Evolutionary conservation across 164 flowering plant genomes (phyloP), one percentile per base, ranked within the genome.

Genomic region (Kingdonia uniflora): DNA sequence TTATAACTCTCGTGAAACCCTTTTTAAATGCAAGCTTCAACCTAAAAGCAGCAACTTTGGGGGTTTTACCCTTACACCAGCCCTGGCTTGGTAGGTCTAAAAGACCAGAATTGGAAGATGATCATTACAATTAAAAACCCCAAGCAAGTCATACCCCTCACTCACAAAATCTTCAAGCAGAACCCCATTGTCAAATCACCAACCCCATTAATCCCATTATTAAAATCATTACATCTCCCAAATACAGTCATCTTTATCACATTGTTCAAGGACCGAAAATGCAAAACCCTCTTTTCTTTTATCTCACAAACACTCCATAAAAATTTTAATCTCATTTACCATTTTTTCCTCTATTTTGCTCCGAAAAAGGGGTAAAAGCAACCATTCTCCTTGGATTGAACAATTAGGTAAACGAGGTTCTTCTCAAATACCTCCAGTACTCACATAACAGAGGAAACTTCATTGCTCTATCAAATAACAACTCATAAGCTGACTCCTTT

Each of bases 401-500:
- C 58, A 81, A 51, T 53, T 74, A 69, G 48, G 74, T 69, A 0
- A 77, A 61, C 0, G 87, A 71, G 52, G 76, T 71, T 23, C 84
- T 65, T 57, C 87, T 63, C 39, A 81, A 53, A 19, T 55, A 65
- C 45, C 87, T 68, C 87, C 87, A 81, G 56, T 81, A 81, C 15
- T 69, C 75, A 0, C 87, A 83, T 35, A 35, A 71, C 1, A 80
- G 87, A 51, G 83, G 78, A 26, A 81, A 81, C 0, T 83, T 81
- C 68, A 81, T 81, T 43, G 87, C 87, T 15, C 80, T 54, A 46
- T 76, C 74, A 49, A 78, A 80, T 20, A 80, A 60, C 5, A 80
- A 72, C 60, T 73, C 78, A 39, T 78, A 72, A 7, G 87, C 83
- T 1, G 83, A 78, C 25, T 80, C 83, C 54, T 80, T 80, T 0